Conservation (phyloP, 2,329 filamentous ascomycete species). For the Hymenoscyphus linearis region DNA sequence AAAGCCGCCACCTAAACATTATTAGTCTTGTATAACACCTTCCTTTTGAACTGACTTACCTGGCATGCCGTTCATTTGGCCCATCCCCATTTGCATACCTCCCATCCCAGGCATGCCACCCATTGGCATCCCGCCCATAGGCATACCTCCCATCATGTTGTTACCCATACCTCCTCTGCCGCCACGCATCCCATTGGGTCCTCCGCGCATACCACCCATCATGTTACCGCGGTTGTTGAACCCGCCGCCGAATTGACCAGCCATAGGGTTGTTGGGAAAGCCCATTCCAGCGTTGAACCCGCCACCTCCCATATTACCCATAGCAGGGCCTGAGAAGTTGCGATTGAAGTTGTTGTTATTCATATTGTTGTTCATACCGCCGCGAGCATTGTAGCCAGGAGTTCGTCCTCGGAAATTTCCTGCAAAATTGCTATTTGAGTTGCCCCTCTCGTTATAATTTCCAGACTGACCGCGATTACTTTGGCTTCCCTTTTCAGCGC, state of each 20-base stretch:
- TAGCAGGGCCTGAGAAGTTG: constrained; percentile 41
- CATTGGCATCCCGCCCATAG: constrained; percentile 52
- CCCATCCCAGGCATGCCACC: constrained; percentile 39
- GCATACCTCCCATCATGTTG: constrained; percentile 40
- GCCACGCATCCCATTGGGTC: constrained; percentile 52
- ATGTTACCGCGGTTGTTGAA: constrained; percentile 47
- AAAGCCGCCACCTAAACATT: constrained; percentile 50
- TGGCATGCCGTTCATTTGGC: constrained; percentile 51
- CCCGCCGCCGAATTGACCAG: constrained; percentile 42
- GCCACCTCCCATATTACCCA: constrained; percentile 40
- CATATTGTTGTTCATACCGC: constrained; percentile 42
- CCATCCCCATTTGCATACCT: constrained; percentile 38
- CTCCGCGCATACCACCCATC: constrained; percentile 47
- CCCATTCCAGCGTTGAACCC: constrained; percentile 41
- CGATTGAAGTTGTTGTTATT: constrained; percentile 51
- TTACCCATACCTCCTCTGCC: constrained; percentile 47
- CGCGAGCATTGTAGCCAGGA: constrained; percentile 38
- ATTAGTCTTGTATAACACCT: background rate
- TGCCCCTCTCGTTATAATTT: constrained; percentile 41
- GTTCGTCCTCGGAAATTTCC: constrained; percentile 39
- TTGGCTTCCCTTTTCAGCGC: constrained; percentile 57
- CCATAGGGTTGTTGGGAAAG: constrained; percentile 39
- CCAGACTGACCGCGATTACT: constrained; percentile 48
- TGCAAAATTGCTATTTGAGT: constrained; percentile 33
- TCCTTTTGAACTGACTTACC: constrained; percentile 40